Conservation (phyloP, 2,329 filamentous ascomycete genomes). For the Colletotrichum lupini region DNA sequence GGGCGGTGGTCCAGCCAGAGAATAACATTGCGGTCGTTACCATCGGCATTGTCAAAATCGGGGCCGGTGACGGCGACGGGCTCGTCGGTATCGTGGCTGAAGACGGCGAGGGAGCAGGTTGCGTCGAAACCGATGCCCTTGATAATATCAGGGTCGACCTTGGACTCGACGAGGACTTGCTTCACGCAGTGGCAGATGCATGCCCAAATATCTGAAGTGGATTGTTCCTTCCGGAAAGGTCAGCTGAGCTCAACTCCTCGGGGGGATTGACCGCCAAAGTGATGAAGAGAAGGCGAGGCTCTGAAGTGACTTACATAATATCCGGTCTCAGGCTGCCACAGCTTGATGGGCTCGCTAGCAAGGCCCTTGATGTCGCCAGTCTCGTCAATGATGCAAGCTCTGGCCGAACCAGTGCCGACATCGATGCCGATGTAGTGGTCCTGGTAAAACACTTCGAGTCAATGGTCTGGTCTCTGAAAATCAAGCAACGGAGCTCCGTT, state of each 20-base stretch:
- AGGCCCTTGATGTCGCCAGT: constrained; percentile 87
- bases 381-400: constrained; percentile 94
- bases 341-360: constrained; percentile 79
- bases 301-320: constrained; percentile 70
- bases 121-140: constrained; percentile 97
- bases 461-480: background rate
- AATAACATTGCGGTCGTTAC: constrained; percentile 92
- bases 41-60: constrained; percentile 78
- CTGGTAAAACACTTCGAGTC: constrained; percentile 42
- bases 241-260: background rate
- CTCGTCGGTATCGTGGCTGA: constrained; percentile 88
- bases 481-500: background rate
- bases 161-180: constrained; percentile 82
- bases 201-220: constrained; percentile 94
- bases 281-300: background rate
- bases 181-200: constrained; percentile 93
- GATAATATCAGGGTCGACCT: constrained; percentile 79
- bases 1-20: constrained; percentile 97
- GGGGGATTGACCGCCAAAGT: background rate
- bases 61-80: constrained; percentile 92
- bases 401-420: constrained; percentile 94
- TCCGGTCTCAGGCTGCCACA: constrained; percentile 82
- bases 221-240: constrained; percentile 79
- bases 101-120: constrained; percentile 96
- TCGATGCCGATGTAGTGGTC: constrained; percentile 86